Conservation (phyloP, 2,329 filamentous ascomycete species). For the Trichoderma atrobrunneum region DNA sequence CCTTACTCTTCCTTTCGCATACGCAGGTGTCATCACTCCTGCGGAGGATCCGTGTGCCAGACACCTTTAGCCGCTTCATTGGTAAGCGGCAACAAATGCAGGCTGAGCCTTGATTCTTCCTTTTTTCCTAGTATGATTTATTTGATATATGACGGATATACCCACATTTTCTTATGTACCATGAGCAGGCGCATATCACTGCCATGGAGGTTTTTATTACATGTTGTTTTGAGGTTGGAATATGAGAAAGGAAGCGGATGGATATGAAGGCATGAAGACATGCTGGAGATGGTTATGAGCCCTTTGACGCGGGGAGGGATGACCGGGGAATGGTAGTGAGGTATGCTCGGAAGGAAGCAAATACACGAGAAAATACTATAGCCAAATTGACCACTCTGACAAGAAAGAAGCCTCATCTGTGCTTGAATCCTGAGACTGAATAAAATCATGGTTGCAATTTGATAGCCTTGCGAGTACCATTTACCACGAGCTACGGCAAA, state of each 20-base stretch:
- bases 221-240: background rate
- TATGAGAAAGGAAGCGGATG: background rate
- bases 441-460: background rate
- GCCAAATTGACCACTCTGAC: background rate
- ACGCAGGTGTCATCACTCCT: constrained; percentile 19
- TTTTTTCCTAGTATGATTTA: constrained; percentile 13
- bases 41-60: constrained; percentile 21
- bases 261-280: background rate
- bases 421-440: background rate
- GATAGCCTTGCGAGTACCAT: background rate
- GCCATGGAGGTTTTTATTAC: background rate
- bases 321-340: background rate
- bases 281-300: background rate
- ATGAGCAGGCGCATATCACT: constrained; percentile 7
- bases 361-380: background rate
- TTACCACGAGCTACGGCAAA: background rate
- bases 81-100: background rate
- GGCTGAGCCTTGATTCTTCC: constrained; percentile 15
- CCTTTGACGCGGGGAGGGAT: background rate
- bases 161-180: constrained; percentile 26
- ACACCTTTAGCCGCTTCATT: constrained; percentile 7
- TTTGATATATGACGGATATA: constrained; percentile 34
- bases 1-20: constrained; percentile 13
- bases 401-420: background rate
- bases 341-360: background rate